These are phyloP conservation scores for Clavispora vitiphila DNA, from an alignment of 805 yeast species.

Conservation along the genomic window DNA sequence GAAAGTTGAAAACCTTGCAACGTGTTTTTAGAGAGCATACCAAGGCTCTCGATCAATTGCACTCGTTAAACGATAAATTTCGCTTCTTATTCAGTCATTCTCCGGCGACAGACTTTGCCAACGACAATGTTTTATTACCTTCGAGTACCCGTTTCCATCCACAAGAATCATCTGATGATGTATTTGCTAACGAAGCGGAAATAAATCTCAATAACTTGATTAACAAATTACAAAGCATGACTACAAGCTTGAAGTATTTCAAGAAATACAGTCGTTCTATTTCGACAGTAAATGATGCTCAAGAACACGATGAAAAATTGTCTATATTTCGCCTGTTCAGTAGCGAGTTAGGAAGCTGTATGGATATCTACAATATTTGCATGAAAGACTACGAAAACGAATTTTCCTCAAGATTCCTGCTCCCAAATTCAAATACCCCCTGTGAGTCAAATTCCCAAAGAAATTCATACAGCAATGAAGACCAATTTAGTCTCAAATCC, in stretches of 20 bases:
- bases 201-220: conserved; percentile 23
- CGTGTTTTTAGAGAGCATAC: conserved; percentile 21
- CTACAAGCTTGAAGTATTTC: conserved; percentile 33
- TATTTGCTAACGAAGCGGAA: conserved; percentile 8
- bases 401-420: conserved; percentile 4
- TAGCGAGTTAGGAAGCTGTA: conserved; percentile 25
- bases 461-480: conserved; percentile 12
- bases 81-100: conserved; percentile 9
- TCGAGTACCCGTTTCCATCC: background rate
- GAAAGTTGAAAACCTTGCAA: conserved; percentile 17
- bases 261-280: conserved; percentile 34
- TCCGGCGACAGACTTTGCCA: conserved; percentile 11
- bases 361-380: conserved; percentile 27
- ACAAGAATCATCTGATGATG: background rate
- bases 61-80: conserved; percentile 24
- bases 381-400: conserved; percentile 23
- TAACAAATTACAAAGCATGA: conserved; percentile 24
- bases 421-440: conserved; percentile 10
- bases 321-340: conserved; percentile 32
- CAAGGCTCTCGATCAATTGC: conserved; percentile 18
- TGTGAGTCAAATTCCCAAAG: conserved; percentile 16
- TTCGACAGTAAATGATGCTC: conserved; percentile 17
- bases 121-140: conserved; percentile 10
- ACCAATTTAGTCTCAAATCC: conserved; percentile 22
- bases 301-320: conserved; percentile 33